Evolutionary conservation across 257 asterid genomes (phyloP), one percentile per base, ranked within the genome.

Genomic region (Fraxinus anomala): DNA sequence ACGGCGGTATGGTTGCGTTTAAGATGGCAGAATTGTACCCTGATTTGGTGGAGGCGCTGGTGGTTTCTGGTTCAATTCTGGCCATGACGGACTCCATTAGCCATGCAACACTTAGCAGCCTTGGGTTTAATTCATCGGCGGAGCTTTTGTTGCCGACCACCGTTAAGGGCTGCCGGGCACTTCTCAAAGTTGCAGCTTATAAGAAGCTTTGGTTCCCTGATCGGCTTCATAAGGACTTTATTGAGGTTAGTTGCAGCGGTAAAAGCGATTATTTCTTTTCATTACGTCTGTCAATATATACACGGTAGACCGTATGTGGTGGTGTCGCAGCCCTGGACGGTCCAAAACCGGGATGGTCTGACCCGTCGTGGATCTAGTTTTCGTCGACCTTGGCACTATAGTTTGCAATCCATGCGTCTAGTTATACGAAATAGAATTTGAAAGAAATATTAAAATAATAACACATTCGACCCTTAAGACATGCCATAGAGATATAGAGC

Each of bases 1-100:
- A 94, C 76, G 98, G 98, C 17, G 98, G 98, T 24, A 91, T 92
- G 98, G 98, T 94, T 78, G 97, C 97, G 23, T 94, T 94, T 68
- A 92, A 92, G 92, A 84, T 94, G 92, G 98, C 98, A 28, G 96
- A 92, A 86, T 34, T 85, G 85, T 84, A 83, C 56, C 92, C 93
- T 2, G 92, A 88, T 19, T 44, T 91, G 86, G 97, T 94, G 68
- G 86, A 76, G 74, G 90, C 91, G 1, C 2, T 92, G 73, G 94
- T 94, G 66, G 72, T 94, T 1, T 94, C 98, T 0, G 98, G 97
- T 7, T 92, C 98, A 2, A 83, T 92, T 8, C 72, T 92, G 76
- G 95, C 97, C 5, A 91, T 94, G 97, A 94, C 98, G 4, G 97
- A 92, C 68, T 87, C 95, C 12, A 85, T 91, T 36, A 90, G 91